These are phyloP conservation scores for Globisporangium okanoganense DNA, from an alignment of 352 stramenopile species.

Conservation along the genomic window DNA sequence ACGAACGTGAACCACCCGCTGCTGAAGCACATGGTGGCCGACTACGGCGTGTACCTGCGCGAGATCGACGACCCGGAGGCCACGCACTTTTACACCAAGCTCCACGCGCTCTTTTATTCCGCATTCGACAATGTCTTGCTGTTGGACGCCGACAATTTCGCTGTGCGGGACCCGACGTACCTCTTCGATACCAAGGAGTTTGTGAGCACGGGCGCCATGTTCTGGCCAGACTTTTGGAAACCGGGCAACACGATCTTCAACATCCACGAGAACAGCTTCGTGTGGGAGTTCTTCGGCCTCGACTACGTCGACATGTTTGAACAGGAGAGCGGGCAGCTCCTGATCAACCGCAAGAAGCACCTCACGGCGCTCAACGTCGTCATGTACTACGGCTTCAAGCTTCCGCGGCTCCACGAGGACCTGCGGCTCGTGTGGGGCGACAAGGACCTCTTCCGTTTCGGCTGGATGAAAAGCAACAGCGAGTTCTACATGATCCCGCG, in stretches of 20 bases:
- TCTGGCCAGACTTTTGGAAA: slow-evolving; percentile 24
- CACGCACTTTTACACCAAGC: slow-evolving; percentile 52
- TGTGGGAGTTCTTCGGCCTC: slow-evolving; percentile 21
- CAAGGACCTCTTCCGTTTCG: slow-evolving; percentile 24
- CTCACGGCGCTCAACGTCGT: slow-evolving; percentile 18
- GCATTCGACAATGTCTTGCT: slow-evolving; percentile 55
- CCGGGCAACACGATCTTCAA: slow-evolving; percentile 23
- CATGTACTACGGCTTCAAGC: slow-evolving; percentile 25
- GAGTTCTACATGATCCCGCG: slow-evolving; percentile 19
- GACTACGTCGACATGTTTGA: slow-evolving; percentile 24
- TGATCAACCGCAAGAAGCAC: slow-evolving; percentile 18
- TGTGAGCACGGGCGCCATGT: slow-evolving; percentile 16
- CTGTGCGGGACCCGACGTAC: slow-evolving; percentile 50
- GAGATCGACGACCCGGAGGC: slow-evolving; percentile 39
- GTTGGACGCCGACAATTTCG: slow-evolving; percentile 60
- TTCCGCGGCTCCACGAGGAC: slow-evolving; percentile 7
- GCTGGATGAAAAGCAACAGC: slow-evolving; percentile 23
- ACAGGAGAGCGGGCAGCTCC: slow-evolving; percentile 21
- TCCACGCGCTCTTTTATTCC: slow-evolving; percentile 48
- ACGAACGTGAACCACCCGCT: slow-evolving; percentile 34
- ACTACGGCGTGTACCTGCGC: slow-evolving; percentile 39
- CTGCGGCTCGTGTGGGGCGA: slow-evolving; percentile 20
- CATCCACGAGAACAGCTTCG: slow-evolving; percentile 20
- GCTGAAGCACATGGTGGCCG: slow-evolving; percentile 29
- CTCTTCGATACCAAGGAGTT: slow-evolving; percentile 24